Evolutionary conservation across 345 rosid species (phyloP).

Genomic region (Citrus sinensis): DVS_A1.0 CM039164.1:28277001-28277500

Average conservation of each 20-base stretch:
- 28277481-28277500: too few relatives aligned
- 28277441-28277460: too few relatives aligned
- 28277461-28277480: too few relatives aligned
- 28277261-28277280: accelerated
- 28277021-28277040: background rate
- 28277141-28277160: conserved; percentile 2
- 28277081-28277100: background rate
- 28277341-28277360: too few relatives aligned
- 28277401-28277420: too few relatives aligned
- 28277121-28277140: background rate
- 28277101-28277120: background rate
- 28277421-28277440: too few relatives aligned
- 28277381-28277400: accelerated
- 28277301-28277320: too few relatives aligned
- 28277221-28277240: too few relatives aligned
- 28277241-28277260: too few relatives aligned
- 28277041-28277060: background rate
- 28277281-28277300: too few relatives aligned
- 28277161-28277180: background rate
- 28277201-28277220: background rate
- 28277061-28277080: background rate
- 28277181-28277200: too few relatives aligned
- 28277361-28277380: too few relatives aligned
- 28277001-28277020: background rate
- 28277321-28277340: accelerated